These are phyloP conservation scores for Termitomyces sp. DNA, from an alignment of 768 basidiomycete species.

Conservation along the genomic window DNA sequence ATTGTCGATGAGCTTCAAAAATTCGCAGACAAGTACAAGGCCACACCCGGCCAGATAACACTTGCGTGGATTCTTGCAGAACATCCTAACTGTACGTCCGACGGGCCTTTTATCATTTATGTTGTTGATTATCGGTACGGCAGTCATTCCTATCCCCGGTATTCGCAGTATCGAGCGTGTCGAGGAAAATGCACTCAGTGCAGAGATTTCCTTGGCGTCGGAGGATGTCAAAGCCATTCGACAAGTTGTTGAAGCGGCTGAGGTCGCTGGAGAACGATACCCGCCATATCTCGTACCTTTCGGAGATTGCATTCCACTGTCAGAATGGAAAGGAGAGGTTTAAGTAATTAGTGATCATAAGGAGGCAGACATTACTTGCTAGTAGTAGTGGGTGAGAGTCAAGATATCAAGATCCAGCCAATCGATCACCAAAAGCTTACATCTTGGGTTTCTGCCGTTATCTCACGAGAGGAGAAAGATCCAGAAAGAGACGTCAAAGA, in stretches of 20 bases:
- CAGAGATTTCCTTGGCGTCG: constrained; percentile 11
- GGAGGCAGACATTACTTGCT: not conserved
- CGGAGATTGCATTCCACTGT: constrained; percentile 17
- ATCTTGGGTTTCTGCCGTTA: too few species aligned
- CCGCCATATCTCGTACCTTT: constrained; percentile 7
- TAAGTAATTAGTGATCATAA: not conserved
- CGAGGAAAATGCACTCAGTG: constrained; percentile 18
- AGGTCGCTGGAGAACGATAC: constrained; percentile 18
- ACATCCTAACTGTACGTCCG: constrained; percentile 13
- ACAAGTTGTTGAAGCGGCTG: constrained; percentile 9
- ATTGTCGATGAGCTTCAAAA: constrained; percentile 26
- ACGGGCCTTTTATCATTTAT: not conserved
- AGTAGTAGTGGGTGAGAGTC: not conserved
- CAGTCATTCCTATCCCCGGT: not conserved
- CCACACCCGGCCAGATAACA: constrained; percentile 35
- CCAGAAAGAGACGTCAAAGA: too few species aligned
- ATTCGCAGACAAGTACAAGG: constrained; percentile 28
- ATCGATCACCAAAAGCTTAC: too few species aligned
- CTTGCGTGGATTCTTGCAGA: constrained; percentile 41
- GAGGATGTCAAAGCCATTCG: constrained; percentile 19
- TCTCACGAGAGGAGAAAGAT: too few species aligned
- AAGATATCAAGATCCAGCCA: too few species aligned
- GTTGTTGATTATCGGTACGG: not conserved
- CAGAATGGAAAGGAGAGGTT: constrained; percentile 12
- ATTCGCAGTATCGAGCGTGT: constrained; percentile 8